phyloP scores from a whole-genome alignment of 2,329 filamentous ascomycete genomes.

The Diaporthe sp. region DNA sequence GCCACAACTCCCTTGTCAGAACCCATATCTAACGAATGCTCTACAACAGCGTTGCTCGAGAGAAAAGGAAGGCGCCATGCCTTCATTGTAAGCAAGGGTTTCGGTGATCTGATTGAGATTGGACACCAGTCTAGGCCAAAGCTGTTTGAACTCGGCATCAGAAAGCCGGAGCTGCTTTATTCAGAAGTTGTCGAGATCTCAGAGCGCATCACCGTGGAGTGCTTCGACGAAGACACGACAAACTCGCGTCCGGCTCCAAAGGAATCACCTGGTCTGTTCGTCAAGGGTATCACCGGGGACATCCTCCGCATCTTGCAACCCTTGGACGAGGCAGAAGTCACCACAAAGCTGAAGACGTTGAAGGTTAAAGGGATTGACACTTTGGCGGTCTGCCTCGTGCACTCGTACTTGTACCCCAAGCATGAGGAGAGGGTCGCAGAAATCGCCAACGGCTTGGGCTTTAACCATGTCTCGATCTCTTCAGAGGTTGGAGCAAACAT shows the following conservation, averaged over 20 bases:
- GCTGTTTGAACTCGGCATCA: constrained; percentile 79
- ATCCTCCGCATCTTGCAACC: constrained; percentile 71
- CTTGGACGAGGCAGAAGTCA: constrained; percentile 58
- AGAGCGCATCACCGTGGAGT: constrained; percentile 79
- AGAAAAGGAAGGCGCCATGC: constrained; percentile 80
- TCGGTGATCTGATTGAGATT: constrained; percentile 80
- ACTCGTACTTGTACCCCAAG: constrained; percentile 77
- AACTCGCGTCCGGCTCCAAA: constrained; percentile 62
- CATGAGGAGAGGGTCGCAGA: constrained; percentile 75
- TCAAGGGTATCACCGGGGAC: constrained; percentile 65
- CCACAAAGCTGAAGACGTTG: constrained; percentile 53
- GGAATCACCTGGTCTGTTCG: constrained; percentile 59
- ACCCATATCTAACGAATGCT: neutral
- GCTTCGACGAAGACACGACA: constrained; percentile 66
- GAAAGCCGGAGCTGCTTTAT: constrained; percentile 75
- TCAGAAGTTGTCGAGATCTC: constrained; percentile 79
- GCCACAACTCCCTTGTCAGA: neutral
- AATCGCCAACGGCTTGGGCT: constrained; percentile 70
- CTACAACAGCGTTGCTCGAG: constrained; percentile 68
- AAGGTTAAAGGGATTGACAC: constrained; percentile 69
- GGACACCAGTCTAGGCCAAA: constrained; percentile 80
- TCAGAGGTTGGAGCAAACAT: constrained; percentile 80
- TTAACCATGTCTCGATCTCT: constrained; percentile 76
- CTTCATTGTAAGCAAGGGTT: constrained; percentile 78
- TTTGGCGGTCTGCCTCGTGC: constrained; percentile 71